phyloP scores from a whole-genome alignment of 306 rosid genomes.

The Echinosophora koreensis region DNA sequence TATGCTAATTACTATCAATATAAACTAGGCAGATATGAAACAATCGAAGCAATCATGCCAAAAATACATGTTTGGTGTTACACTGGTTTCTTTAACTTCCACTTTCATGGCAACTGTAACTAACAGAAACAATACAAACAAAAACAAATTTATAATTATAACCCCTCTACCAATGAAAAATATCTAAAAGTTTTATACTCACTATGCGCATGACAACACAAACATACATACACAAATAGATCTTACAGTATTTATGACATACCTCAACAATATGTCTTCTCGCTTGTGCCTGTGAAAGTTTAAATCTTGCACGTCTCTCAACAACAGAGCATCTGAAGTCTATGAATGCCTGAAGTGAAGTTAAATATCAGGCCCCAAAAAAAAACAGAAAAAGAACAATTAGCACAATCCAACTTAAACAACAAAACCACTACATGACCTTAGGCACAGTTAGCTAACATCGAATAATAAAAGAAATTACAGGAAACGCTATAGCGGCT shows the following conservation, averaged over 20 bases:
- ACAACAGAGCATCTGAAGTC: slow-evolving; percentile 92
- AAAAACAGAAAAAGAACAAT: slow-evolving; percentile 26
- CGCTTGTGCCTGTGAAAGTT: slow-evolving; percentile 83
- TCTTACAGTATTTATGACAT: slow-evolving; percentile 23
- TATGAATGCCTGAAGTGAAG: slow-evolving; percentile 73
- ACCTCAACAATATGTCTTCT: slow-evolving; percentile 95
- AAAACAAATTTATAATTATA: background rate
- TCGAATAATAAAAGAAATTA: slow-evolving; percentile 18
- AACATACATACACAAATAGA: slow-evolving; percentile 1
- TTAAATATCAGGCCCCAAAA: slow-evolving; percentile 18
- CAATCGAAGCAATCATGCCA: slow-evolving; percentile 9
- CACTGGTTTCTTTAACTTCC: background rate
- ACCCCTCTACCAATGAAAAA: background rate
- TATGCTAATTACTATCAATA: background rate
- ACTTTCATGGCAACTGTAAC: background rate
- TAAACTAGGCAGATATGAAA: background rate
- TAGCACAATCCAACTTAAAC: slow-evolving; percentile 6
- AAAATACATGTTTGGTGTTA: slow-evolving; percentile 7
- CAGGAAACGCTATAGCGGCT: slow-evolving; percentile 5
- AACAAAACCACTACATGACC: slow-evolving; percentile 1
- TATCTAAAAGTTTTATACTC: slow-evolving; percentile 9
- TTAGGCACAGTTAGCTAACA: background rate
- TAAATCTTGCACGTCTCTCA: slow-evolving; percentile 89
- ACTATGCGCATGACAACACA: background rate
- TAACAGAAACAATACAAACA: slow-evolving; percentile 2